Evolutionary conservation across 805 yeast genomes (phyloP), one percentile per base, ranked within the genome.

Genomic region (Candida pseudofarinosa): DNA sequence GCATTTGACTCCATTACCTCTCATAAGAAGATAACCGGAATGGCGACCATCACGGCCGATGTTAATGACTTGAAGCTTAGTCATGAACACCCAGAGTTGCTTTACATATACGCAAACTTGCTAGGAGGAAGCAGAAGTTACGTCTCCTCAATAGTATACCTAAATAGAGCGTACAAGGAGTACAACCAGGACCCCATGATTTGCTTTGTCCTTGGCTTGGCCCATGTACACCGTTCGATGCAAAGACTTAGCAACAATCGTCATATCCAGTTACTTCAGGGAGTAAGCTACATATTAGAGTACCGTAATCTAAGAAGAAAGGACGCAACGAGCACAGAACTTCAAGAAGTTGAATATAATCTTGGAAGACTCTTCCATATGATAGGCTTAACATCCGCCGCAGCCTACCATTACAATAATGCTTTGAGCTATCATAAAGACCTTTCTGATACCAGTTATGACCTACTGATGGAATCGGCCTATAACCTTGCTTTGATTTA

Each of bases 191-290:
- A 91, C 49, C 95, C 97, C 1, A 77, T 88, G 69, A 69, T 93
- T 1, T 75, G 88, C 46, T 69, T 93, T 19, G 63, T 85, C 31
- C 69, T 86, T 36, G 97, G 93, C 0, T 61, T 93, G 33, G 81
- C 90, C 0, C 90, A 89, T 62, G 68, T 90, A 18, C 97, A 91
- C 53, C 74, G 98, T 35, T 85, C 97, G 0, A 83, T 90, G 81
- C 98, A 93, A 62, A 73, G 99, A 48, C 80, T 87, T 45, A 83
- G 96, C 3, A 74, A 82, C 4, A 87, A 88, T 59, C 78, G 97
- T 43, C 97, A 91, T 55, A 73, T 85, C 44, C 97, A 90, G 56
- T 71, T 93, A 17, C 66, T 93, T 1, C 97, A 93, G 56, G 97
- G 97, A 0, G 65, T 93, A 37, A 80, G 90, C 43, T 89, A 78